Evolutionary conservation across 768 basidiomycete species (phyloP).

Genomic region (Clitopilus hobsonii): DNA sequence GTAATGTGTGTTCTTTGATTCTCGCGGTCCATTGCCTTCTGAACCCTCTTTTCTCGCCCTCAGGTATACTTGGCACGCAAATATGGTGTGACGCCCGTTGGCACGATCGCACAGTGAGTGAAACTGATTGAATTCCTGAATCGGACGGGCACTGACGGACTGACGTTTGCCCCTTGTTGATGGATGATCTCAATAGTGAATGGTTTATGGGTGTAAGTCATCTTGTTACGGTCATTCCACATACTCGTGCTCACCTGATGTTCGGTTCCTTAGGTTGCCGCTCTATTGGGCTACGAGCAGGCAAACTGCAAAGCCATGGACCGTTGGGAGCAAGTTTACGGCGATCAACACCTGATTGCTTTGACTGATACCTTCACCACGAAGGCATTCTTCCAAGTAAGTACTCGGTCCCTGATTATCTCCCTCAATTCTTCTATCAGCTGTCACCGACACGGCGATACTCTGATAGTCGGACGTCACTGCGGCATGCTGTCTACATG

Average conservation of each 20-base stretch:
- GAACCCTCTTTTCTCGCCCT: not conserved
- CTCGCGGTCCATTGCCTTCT: not conserved
- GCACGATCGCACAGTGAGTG: constrained; percentile 84
- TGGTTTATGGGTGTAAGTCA: constrained; percentile 84
- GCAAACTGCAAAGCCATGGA: constrained; percentile 72
- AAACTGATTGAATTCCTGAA: not conserved
- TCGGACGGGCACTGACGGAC: not conserved
- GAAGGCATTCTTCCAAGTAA: constrained; percentile 74
- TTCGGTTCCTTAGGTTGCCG: constrained; percentile 59
- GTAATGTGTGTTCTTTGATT: constrained; percentile 61
- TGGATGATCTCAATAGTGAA: constrained; percentile 44
- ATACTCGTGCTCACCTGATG: constrained; percentile 2
- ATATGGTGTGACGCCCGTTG: constrained; percentile 60
- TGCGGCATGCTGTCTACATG: too few relatives aligned
- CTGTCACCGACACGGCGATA: too few relatives aligned
- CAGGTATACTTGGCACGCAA: constrained; percentile 85
- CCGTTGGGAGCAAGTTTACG: constrained; percentile 82
- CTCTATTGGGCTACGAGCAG: constrained; percentile 75
- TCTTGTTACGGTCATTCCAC: constrained; percentile 2
- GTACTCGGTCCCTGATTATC: constrained; percentile 3
- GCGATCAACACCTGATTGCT: constrained; percentile 59
- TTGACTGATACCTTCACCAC: constrained; percentile 96
- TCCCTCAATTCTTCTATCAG: not conserved
- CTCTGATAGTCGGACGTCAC: too few relatives aligned
- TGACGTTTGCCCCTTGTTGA: not conserved